These are phyloP conservation scores for Ormosia emarginata DNA, from an alignment of 306 rosid genomes.

Conservation along the genomic window DNA sequence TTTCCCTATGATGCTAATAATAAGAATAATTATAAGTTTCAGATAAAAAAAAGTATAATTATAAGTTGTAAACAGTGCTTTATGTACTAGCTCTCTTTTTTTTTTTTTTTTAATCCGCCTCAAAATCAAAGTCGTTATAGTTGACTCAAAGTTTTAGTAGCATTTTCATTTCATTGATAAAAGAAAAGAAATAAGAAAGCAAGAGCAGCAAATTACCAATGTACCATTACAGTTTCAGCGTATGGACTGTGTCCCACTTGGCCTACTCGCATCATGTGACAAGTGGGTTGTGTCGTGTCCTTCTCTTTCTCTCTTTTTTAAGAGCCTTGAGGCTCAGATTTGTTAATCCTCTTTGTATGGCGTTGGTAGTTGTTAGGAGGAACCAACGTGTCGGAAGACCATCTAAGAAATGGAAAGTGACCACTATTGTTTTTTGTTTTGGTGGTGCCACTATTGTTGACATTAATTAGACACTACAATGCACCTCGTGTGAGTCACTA, in stretches of 20 bases:
- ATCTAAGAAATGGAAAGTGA: background rate
- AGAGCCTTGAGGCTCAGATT: background rate
- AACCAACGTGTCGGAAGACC: background rate
- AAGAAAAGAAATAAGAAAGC: background rate
- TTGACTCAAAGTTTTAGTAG: background rate
- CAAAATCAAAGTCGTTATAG: background rate
- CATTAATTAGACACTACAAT: background rate
- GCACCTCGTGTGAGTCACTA: background rate
- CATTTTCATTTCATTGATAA: slow-evolving; percentile 10
- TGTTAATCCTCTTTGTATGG: background rate
- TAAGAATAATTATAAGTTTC: slow-evolving; percentile 4
- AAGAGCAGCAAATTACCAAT: no score
- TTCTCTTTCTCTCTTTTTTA: background rate
- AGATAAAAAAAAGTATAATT: no score
- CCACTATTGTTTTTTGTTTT: background rate
- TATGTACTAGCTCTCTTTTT: background rate
- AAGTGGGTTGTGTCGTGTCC: background rate
- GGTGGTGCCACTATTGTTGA: background rate
- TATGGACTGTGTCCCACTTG: background rate
- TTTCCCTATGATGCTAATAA: slow-evolving; percentile 4
- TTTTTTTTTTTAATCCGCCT: background rate
- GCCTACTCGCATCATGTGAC: background rate
- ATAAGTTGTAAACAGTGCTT: background rate
- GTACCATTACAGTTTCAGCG: background rate
- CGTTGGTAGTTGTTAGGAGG: background rate